Evolutionary conservation across 495 filamentous ascomycete genomes (phyloP).

Genomic region (Aspergillus nidulans): DNA sequence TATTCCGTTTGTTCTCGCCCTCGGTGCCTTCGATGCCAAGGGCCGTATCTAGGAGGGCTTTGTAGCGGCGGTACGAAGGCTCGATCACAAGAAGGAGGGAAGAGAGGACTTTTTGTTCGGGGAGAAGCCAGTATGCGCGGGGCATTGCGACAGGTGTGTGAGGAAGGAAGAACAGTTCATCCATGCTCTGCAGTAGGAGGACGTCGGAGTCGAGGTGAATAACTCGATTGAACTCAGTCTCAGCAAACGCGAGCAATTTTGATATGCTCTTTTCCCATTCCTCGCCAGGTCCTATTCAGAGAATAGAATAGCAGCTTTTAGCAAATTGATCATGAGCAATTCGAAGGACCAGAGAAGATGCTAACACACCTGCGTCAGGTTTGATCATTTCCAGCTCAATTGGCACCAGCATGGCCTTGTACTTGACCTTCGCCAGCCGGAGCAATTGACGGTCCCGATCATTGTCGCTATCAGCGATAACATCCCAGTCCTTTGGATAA

Average conservation of each 20-base stretch:
- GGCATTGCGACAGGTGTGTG: constrained; percentile 57
- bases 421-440: constrained; percentile 54
- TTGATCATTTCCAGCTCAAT: constrained; percentile 51
- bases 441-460: constrained; percentile 54
- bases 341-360: neutral
- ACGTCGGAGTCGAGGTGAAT: constrained; percentile 67
- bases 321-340: neutral
- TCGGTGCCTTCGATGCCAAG: neutral
- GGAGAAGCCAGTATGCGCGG: constrained; percentile 66
- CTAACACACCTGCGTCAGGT: constrained; percentile 33
- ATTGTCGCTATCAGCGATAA: constrained; percentile 29
- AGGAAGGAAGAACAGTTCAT: constrained; percentile 73
- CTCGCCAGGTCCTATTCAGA: constrained; percentile 22
- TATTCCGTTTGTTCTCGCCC: constrained; percentile 25
- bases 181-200: constrained; percentile 59
- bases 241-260: constrained; percentile 68
- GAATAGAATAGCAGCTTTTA: neutral
- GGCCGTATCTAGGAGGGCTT: constrained; percentile 43
- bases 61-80: constrained; percentile 53
- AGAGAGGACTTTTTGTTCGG: constrained; percentile 48
- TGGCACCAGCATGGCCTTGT: constrained; percentile 57
- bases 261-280: constrained; percentile 62
- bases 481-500: constrained; percentile 57
- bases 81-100: constrained; percentile 63
- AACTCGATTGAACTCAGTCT: constrained; percentile 63